Conservation (phyloP, 441 rosid genomes). For the Gossypium gossypioides region DNA sequence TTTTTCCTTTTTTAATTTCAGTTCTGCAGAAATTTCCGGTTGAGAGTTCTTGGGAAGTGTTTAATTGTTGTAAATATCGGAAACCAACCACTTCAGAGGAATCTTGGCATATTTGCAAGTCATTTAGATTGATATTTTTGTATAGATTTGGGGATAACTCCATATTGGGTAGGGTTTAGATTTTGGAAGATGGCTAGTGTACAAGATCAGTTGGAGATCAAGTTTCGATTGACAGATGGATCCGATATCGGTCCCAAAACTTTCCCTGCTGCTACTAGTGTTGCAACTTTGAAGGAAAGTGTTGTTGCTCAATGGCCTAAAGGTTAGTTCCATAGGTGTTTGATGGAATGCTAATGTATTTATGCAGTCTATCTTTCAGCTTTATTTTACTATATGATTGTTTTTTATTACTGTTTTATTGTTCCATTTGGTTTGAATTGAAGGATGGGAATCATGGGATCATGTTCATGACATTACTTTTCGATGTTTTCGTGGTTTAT, state of each 20-base stretch:
- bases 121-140: slow-evolving; percentile 16
- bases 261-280: slow-evolving; percentile 75
- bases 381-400: neutral
- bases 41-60: slow-evolving; percentile 18
- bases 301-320: slow-evolving; percentile 91
- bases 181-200: slow-evolving; percentile 51
- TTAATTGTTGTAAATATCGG: slow-evolving; percentile 8
- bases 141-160: slow-evolving; percentile 12
- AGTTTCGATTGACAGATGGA: slow-evolving; percentile 82
- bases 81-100: slow-evolving; percentile 10
- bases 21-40: slow-evolving; percentile 23
- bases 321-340: slow-evolving; percentile 37
- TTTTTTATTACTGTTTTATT: neutral
- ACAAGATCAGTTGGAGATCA: slow-evolving; percentile 78
- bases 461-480: neutral
- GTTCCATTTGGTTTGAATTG: neutral
- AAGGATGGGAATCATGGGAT: neutral
- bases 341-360: neutral
- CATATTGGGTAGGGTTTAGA: slow-evolving; percentile 15
- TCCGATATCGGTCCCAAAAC: slow-evolving; percentile 87
- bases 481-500: neutral
- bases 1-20: neutral
- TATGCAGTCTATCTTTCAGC: neutral
- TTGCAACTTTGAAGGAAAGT: slow-evolving; percentile 80
- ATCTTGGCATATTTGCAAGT: slow-evolving; percentile 16